Percentiles rank a stretch among this genome's conserved stretches.
phyloP scores from a whole-genome alignment of 257 asterid species.

The Fraxinus cuspidata region DNA sequence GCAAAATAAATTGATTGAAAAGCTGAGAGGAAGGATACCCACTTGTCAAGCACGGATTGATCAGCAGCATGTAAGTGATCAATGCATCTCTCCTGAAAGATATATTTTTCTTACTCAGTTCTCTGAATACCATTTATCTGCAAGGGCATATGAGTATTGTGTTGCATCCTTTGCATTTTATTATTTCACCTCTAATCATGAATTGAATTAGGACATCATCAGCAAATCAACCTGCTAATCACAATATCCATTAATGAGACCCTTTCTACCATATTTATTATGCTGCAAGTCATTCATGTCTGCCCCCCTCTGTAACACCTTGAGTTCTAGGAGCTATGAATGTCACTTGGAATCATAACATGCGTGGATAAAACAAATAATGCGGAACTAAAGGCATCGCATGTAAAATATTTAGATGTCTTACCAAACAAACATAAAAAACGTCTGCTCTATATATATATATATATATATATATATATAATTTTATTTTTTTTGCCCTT shows the following conservation, averaged over 20 bases:
- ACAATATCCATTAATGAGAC: not conserved
- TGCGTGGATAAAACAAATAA: too few species aligned
- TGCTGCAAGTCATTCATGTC: not conserved
- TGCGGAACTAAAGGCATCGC: too few species aligned
- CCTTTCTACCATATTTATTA: not conserved
- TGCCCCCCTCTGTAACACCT: not conserved
- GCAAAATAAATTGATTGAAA: slow-evolving; percentile 54
- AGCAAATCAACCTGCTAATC: not conserved
- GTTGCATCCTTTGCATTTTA: slow-evolving; percentile 6
- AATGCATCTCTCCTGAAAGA: slow-evolving; percentile 13
- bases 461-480: too few species aligned
- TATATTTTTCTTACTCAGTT: not conserved
- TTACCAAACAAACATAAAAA: too few species aligned
- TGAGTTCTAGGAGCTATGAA: too few species aligned
- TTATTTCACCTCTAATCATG: not conserved
- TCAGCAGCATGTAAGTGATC: slow-evolving; percentile 53
- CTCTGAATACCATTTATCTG: slow-evolving; percentile 14
- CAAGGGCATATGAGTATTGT: slow-evolving; percentile 6
- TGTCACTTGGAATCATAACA: too few species aligned
- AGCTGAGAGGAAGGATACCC: slow-evolving; percentile 64
- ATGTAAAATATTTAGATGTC: too few species aligned
- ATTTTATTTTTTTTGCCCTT: too few species aligned
- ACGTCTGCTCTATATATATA: too few species aligned
- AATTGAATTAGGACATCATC: not conserved
- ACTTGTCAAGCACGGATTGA: slow-evolving; percentile 69